Percentiles rank a stretch among this genome's conserved stretches.
phyloP scores from a whole-genome alignment of 805 yeast genomes.

The Hanseniaspora lindneri region DNA sequence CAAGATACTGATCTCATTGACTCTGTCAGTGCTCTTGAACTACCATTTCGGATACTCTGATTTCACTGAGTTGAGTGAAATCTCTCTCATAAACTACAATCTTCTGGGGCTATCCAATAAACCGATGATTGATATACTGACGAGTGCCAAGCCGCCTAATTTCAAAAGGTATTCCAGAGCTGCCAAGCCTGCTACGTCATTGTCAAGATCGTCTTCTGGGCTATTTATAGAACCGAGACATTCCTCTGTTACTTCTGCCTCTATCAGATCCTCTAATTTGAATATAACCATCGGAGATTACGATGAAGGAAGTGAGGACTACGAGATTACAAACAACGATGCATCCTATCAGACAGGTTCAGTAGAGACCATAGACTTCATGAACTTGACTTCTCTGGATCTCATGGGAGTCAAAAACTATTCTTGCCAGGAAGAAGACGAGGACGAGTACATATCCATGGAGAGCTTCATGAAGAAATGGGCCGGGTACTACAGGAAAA shows the following conservation, averaged over 20 bases:
- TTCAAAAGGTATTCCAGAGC: not conserved
- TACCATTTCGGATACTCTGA: constrained; percentile 42
- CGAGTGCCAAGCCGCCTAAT: not conserved
- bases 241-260: not conserved
- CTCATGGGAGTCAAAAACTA: constrained; percentile 9
- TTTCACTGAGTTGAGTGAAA: constrained; percentile 23
- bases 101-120: constrained; percentile 7
- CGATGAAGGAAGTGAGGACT: not conserved
- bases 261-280: constrained; percentile 2
- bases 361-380: constrained; percentile 14
- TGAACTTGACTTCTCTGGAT: constrained; percentile 10
- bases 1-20: constrained; percentile 32
- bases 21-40: constrained; percentile 34
- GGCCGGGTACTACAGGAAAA: constrained; percentile 27
- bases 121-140: not conserved
- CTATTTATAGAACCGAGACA: not conserved
- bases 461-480: constrained; percentile 28
- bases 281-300: not conserved
- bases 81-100: constrained; percentile 7
- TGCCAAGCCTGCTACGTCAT: not conserved
- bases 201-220: constrained; percentile 13
- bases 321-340: constrained; percentile 17
- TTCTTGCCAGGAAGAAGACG: constrained; percentile 13
- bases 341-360: constrained; percentile 14
- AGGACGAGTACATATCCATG: constrained; percentile 16